A percentile compares a stretch with the other conserved stretches of the same genome.
Evolutionary conservation across 352 stramenopile species (phyloP).

Genomic region (Globisporangium canariense): DNA sequence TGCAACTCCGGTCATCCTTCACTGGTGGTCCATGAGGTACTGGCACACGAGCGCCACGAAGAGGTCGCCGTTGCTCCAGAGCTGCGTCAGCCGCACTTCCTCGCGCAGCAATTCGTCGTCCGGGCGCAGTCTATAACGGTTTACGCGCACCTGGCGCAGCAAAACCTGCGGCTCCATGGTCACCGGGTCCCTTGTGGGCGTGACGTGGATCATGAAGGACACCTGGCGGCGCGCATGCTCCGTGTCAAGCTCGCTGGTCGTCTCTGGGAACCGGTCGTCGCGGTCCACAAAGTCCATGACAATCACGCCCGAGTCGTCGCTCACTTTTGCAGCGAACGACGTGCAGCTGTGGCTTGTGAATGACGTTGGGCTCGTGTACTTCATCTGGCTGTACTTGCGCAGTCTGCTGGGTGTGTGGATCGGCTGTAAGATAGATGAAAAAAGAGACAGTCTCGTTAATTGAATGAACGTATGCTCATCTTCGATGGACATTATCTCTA

Average conservation of each 20-base stretch:
- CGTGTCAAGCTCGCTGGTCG: constrained; percentile 7
- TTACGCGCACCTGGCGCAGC: constrained; percentile 41
- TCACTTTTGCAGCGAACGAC: constrained; percentile 27
- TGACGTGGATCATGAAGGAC: constrained; percentile 30
- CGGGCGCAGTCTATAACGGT: constrained; percentile 44
- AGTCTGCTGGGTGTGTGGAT: constrained; percentile 30
- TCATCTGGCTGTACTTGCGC: constrained; percentile 32
- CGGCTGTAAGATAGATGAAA: constrained; percentile 6
- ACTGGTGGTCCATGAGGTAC: constrained; percentile 23
- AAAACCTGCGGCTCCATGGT: constrained; percentile 36
- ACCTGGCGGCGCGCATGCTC: constrained; percentile 16
- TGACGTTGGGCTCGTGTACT: constrained; percentile 33
- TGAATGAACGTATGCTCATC: not conserved
- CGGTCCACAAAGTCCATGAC: constrained; percentile 45
- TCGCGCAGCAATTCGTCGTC: constrained; percentile 33
- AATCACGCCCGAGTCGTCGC: constrained; percentile 24
- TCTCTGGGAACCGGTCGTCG: constrained; percentile 33
- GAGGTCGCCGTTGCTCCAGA: constrained; percentile 54
- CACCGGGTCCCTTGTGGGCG: constrained; percentile 24
- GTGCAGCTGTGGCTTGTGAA: constrained; percentile 41
- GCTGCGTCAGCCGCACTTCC: constrained; percentile 37
- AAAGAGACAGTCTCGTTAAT: not conserved
- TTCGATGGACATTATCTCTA: not conserved
- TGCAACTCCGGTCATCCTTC: not conserved
- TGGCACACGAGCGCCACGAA: constrained; percentile 53